These are phyloP conservation scores for Boletus tylopilopsis DNA, from an alignment of 768 basidiomycete species.

Conservation along the genomic window DNA sequence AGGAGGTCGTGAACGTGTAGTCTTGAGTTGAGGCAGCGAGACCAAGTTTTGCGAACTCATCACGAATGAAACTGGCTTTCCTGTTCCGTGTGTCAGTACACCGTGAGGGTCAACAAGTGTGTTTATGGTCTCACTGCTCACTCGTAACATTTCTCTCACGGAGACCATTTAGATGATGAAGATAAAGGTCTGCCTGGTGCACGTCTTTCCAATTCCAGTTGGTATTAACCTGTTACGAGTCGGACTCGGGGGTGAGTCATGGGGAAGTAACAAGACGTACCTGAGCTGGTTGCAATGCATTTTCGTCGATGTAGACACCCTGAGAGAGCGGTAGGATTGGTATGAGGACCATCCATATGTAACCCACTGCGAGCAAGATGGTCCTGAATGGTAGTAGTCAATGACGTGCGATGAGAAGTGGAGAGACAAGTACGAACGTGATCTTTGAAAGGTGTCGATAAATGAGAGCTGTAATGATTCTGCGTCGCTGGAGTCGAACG, in stretches of 20 bases:
- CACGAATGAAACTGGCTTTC: slow-evolving; percentile 55
- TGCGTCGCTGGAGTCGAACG: slow-evolving; percentile 45
- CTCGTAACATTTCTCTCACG: slow-evolving; percentile 62
- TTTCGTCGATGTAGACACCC: slow-evolving; percentile 87
- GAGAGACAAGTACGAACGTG: slow-evolving; percentile 20
- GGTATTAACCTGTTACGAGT: slow-evolving; percentile 77
- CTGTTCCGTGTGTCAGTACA: slow-evolving; percentile 36
- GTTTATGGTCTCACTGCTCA: slow-evolving; percentile 54
- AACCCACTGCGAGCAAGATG: slow-evolving; percentile 58
- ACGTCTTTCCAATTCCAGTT: slow-evolving; percentile 94
- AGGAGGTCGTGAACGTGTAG: slow-evolving; percentile 55
- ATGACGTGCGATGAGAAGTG: background rate
- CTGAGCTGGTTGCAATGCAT: slow-evolving; percentile 91
- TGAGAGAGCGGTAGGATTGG: slow-evolving; percentile 64
- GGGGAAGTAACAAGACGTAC: slow-evolving; percentile 38
- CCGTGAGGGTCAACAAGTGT: background rate
- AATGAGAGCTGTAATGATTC: slow-evolving; percentile 32
- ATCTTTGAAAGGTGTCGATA: slow-evolving; percentile 31
- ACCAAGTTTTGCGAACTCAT: slow-evolving; percentile 73
- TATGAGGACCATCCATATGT: slow-evolving; percentile 80
- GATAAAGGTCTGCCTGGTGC: slow-evolving; percentile 76
- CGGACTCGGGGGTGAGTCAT: slow-evolving; percentile 1
- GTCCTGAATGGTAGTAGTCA: slow-evolving; percentile 38
- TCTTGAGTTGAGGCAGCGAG: slow-evolving; percentile 64
- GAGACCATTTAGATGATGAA: slow-evolving; percentile 63